Base-by-base conservation (phyloP, 352 stramenopile genomes). In the Phytophthora crassamura region DNA sequence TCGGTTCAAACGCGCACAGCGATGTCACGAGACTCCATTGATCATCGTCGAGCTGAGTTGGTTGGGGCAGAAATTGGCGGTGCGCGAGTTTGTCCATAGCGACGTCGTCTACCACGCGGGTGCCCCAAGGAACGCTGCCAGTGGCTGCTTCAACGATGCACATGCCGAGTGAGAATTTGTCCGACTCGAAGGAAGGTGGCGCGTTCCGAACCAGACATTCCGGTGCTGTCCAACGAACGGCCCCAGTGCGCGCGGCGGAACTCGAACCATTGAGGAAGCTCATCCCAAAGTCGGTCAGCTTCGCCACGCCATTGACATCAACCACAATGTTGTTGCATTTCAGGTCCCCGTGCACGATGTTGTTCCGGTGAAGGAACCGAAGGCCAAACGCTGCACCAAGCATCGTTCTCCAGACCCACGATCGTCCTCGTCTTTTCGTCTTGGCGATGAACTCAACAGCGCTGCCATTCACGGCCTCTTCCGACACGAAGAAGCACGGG, bases 321-420 rank as follows among this genome's bases (percentile, higher is more conserved):
- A 74, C 52, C n/a, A 75, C 10, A 15, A 75, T 59, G 43, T 72
- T 68, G 20, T 66, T 57, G 34, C 51, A 46, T 22, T 66, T 72
- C 22, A 74, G 41, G 7, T 69, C 59, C 9, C 56, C 62, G 33
- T 77, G 59, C 3, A 57, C 33, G 5, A 66, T 69, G 5, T 38
- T 34, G 12, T 59, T 52, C 4, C 25, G 1, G 14, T 76, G 63
- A 2, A 69, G 50, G 42, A 50, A 70, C 8, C 50, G 15, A 20
- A 73, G n/a, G 10, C 35, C 48, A 3, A 67, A n/a, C 0, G 68
- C 63, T 2, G 42, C 62, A 45, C 67, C 56, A n/a, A 60, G 38
- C 35, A 76, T 18, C 39, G 59, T 62, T 11, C 67, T 16, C 57
- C 62, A 76, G 20, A 58, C 39, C 6, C 47, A 11, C 20, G 22